These are phyloP conservation scores for Cercospora sp. DNA, from an alignment of 2,329 filamentous ascomycete species.

Conservation along the genomic window DNA sequence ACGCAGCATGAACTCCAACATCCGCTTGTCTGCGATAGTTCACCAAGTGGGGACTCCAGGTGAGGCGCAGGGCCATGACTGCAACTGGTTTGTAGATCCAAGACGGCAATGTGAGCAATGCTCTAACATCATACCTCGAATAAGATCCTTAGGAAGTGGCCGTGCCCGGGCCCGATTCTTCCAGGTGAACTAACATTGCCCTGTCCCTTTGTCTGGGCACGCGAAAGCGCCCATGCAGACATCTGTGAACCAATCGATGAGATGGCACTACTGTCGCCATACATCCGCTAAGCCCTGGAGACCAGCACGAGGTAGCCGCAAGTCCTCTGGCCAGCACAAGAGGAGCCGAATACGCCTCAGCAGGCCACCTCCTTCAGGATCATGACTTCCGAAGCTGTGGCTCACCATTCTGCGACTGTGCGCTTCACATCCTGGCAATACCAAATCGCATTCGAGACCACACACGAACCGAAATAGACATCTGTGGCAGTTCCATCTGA, in stretches of 20 bases:
- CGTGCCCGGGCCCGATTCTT: neutral
- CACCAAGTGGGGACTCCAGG: neutral
- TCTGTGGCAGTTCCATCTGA: neutral
- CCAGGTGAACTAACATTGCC: neutral
- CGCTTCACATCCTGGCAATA: neutral
- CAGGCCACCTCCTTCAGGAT: slow-evolving; percentile 2
- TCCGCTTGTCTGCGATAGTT: neutral
- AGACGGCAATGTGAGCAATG: neutral
- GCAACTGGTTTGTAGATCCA: neutral
- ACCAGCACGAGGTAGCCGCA: neutral
- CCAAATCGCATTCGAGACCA: neutral
- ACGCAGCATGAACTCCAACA: neutral
- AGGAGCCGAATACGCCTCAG: neutral
- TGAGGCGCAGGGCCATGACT: neutral
- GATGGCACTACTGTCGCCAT: neutral
- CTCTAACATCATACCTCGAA: neutral
- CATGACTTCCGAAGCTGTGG: neutral
- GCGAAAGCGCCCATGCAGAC: neutral
- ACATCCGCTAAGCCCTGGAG: neutral
- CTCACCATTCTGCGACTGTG: neutral
- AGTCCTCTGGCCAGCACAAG: neutral
- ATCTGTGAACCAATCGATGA: neutral
- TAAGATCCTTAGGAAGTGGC: neutral
- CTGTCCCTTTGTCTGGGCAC: neutral
- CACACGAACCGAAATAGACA: neutral